Conservation (phyloP, 192 early-diverging fungal genomes). For the Umbelopsis vinacea region DNA sequence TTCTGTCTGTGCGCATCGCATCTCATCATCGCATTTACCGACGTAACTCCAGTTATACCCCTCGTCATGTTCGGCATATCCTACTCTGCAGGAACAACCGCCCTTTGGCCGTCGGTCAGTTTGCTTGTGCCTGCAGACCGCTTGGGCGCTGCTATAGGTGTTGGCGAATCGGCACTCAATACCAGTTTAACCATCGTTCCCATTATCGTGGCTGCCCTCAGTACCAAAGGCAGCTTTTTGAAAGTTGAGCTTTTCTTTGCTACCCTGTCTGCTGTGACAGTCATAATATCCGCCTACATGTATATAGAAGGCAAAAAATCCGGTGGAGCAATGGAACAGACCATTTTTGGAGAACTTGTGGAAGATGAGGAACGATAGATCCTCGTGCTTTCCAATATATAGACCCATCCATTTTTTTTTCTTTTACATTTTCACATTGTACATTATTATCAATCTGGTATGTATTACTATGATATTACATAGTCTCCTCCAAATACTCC, state of each 20-base stretch:
- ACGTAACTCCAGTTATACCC: conserved; percentile 45
- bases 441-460: conserved; percentile 21
- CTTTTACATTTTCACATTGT: conserved; percentile 1
- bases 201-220: conserved; percentile 54
- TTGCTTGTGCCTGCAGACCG: conserved; percentile 59
- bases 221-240: conserved; percentile 8
- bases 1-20: conserved; percentile 54
- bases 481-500: neutral
- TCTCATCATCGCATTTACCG: conserved; percentile 53
- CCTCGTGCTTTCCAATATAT: neutral
- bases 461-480: neutral
- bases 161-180: conserved; percentile 64
- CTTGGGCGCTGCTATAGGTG: conserved; percentile 69
- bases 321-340: conserved; percentile 12
- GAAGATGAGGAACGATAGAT: conserved; percentile 20
- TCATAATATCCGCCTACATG: neutral
- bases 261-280: neutral
- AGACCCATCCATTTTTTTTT: neutral
- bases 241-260: conserved; percentile 10
- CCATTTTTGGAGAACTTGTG: neutral
- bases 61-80: conserved; percentile 62
- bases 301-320: conserved; percentile 8
- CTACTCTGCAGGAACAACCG: conserved; percentile 60
- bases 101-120: conserved; percentile 71
- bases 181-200: conserved; percentile 59